Evolutionary conservation across 2,329 filamentous ascomycete species (phyloP).

Genomic region (Blastomyces emzantsi): DNA sequence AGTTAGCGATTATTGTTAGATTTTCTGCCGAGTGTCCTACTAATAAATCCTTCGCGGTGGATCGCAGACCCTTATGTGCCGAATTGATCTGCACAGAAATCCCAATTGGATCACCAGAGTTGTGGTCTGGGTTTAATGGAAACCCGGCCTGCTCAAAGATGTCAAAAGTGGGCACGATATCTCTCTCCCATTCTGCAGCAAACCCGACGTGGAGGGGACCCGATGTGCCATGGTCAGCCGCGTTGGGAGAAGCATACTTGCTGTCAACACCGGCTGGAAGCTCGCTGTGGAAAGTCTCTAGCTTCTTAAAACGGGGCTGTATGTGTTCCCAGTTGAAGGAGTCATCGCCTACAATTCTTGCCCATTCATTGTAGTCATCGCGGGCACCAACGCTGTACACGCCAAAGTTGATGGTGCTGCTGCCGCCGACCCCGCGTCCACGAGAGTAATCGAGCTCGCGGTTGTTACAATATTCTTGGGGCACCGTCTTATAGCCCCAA

Average conservation of each 20-base stretch:
- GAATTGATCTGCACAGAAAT: constrained; percentile 46
- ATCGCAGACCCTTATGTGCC: constrained; percentile 40
- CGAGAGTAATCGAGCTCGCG: constrained; percentile 44
- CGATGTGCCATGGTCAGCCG: constrained; percentile 40
- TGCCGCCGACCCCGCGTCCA: constrained; percentile 45
- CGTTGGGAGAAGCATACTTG: constrained; percentile 42
- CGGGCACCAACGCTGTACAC: constrained; percentile 47
- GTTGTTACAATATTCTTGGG: constrained; percentile 38
- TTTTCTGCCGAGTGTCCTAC: constrained; percentile 41
- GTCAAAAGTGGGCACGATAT: constrained; percentile 40
- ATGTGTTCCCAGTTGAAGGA: constrained; percentile 48
- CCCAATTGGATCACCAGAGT: constrained; percentile 51
- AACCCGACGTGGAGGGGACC: constrained; percentile 45
- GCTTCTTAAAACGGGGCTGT: constrained; percentile 41
- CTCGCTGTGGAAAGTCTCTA: constrained; percentile 47
- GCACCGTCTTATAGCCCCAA: constrained; percentile 44
- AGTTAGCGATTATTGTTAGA: constrained; percentile 43
- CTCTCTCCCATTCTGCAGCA: constrained; percentile 42
- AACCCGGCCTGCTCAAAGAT: constrained; percentile 43
- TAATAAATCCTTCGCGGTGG: constrained; percentile 46
- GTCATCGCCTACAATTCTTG: constrained; percentile 46
- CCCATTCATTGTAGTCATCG: constrained; percentile 57
- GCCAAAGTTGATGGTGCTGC: constrained; percentile 47
- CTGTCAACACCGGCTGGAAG: constrained; percentile 30
- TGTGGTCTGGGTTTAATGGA: constrained; percentile 46